Evolutionary conservation across 805 yeast species (phyloP).

Genomic region (Helenozyma baotianmanensis): DNA sequence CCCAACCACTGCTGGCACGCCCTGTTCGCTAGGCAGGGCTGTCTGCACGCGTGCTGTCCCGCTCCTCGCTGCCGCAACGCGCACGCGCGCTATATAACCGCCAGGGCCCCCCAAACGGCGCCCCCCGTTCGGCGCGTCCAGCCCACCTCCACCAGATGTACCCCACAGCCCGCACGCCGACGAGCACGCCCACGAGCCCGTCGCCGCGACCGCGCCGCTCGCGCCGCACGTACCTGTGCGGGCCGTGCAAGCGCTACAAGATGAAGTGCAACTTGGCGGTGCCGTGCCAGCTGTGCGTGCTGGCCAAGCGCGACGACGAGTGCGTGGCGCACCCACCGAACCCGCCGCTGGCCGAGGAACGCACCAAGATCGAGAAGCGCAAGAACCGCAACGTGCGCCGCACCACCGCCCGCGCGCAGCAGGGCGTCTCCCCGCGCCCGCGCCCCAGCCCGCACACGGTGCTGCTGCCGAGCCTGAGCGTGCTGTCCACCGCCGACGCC

Average conservation of each 20-base stretch:
- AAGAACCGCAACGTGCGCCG: conserved; percentile 16
- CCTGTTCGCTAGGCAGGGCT: too few species aligned
- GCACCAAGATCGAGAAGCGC: conserved; percentile 26
- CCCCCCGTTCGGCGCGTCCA: too few species aligned
- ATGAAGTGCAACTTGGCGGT: conserved; percentile 47
- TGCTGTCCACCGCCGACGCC: neutral
- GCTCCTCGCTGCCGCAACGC: too few species aligned
- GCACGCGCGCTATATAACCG: too few species aligned
- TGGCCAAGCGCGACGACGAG: conserved; percentile 33
- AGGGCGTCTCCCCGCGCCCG: neutral
- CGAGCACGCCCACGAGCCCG: too few species aligned
- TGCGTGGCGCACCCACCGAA: conserved; percentile 40
- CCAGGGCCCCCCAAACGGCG: too few species aligned
- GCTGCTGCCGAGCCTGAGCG: neutral
- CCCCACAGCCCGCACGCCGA: too few species aligned
- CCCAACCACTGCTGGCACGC: too few species aligned
- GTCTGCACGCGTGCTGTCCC: too few species aligned
- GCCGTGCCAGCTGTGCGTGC: conserved; percentile 45
- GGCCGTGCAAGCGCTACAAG: conserved; percentile 51
- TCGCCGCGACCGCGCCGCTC: too few species aligned
- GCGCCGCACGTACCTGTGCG: conserved; percentile 54
- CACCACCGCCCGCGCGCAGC: neutral
- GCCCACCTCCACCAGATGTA: too few species aligned
- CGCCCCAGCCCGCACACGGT: neutral
- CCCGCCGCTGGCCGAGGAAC: conserved; percentile 40